Base-by-base conservation (phyloP, 805 yeast species). In the Cyberlindnera xylosilytica region DNA sequence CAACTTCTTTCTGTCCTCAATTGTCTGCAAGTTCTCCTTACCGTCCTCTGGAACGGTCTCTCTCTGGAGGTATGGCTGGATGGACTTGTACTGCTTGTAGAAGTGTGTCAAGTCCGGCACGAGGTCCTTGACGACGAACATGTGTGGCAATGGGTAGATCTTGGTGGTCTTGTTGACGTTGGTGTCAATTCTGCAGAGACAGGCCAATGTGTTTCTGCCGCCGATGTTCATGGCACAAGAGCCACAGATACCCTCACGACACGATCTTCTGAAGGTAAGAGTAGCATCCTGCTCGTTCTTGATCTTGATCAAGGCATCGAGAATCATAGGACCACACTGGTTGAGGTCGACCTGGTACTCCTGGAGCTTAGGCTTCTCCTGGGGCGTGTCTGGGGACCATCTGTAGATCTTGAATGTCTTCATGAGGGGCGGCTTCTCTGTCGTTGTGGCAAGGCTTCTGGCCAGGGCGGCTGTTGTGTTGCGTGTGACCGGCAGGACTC, bases 191-290 rank as follows among this genome's bases (percentile, higher is more conserved):
- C 87, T 83, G 74, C 97, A 89, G 55, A 93, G 72, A 72, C 99
- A 93, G 28, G 99, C 99, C 56, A 93, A 77, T 24, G 99, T 93
- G 78, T 93, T 93, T 66, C 85, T 78, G 56, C 99, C 99, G 52
- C 95, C 96, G 66, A 93, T 93, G 76, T 93, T 93, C 99, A 93
- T 93, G 55, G 99, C 99, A 74, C 99, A 93, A 6, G 98, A 91
- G 43, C 99, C 99, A 74, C 99, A 93, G 54, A 93, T 93, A 60
- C 99, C 99, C 73, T 93, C 99, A 74, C 99, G 88, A 73, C 99
- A 93, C 34, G 97, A 89, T 70, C 99, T 83, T 74, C 99, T 83
- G 70, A 93, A 87, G 5, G 99, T 93, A 63, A 93, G 78, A 24
- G 97, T 87, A 36, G 97, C 68, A 66, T 93, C 99, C 69, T 88